Evolutionary conservation across 2,329 filamentous ascomycete species (phyloP).

Genomic region (Aspergillus uvarum): DNA sequence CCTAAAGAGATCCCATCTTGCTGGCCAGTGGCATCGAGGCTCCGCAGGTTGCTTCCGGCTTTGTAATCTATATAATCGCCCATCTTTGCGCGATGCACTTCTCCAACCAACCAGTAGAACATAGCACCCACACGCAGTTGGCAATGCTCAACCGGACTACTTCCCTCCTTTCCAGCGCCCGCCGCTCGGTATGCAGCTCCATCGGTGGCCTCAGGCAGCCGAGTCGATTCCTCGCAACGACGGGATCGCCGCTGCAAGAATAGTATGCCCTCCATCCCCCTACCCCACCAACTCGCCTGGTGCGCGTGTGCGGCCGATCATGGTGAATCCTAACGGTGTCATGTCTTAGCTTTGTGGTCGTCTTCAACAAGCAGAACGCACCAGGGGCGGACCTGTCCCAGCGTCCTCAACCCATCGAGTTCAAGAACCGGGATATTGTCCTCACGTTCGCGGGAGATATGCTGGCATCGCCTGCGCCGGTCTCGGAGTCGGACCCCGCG

Average conservation of each 20-base stretch:
- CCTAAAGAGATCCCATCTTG: too few relatives aligned
- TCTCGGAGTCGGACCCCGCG: not conserved
- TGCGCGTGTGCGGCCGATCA: not conserved
- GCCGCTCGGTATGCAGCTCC: not conserved
- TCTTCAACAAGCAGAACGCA: not conserved
- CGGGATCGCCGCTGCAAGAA: not conserved
- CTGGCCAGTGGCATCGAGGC: too few relatives aligned
- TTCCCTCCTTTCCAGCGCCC: not conserved
- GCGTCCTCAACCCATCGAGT: not conserved
- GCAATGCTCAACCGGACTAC: not conserved
- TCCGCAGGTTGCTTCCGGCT: not conserved
- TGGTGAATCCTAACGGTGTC: not conserved
- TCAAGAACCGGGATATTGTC: not conserved
- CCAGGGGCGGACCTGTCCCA: too few relatives aligned
- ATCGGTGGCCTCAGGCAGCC: not conserved
- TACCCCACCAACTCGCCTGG: not conserved
- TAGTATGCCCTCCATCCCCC: not conserved
- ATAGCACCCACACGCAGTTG: not conserved
- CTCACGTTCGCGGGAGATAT: not conserved
- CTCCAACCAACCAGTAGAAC: not conserved
- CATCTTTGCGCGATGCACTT: not conserved
- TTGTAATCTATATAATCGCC: not conserved
- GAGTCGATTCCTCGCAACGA: not conserved
- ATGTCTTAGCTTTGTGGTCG: not conserved
- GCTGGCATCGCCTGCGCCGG: not conserved